Evolutionary conservation across 768 basidiomycete species (phyloP), one percentile per base, ranked within the genome.

Genomic region (Lactifluus pinguis): DNA sequence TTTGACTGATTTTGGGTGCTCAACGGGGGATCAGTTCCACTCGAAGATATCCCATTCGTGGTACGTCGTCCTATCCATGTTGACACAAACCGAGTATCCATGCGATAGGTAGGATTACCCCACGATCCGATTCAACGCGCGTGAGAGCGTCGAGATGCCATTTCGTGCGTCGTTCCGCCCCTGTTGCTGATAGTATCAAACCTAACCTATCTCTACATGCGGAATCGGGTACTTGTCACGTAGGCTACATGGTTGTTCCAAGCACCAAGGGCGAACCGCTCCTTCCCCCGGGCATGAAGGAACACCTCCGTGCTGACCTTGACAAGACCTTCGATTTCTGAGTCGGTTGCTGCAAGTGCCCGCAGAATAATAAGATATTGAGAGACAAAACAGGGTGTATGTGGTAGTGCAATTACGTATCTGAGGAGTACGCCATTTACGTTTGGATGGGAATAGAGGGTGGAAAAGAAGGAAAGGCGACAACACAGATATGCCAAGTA

Each of bases 91-190:
- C 10, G 25, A 42, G 6, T n/a, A 6, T 34, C 19, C 15, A 41
- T 11, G 38, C 38, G 38, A 15, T 25, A 2, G 17, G 25, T 59
- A 95, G 91, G 88, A 93, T 67, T 83, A 83, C 72, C 97, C 97
- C 0, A 95, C 93, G 0, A 95, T 99, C 69, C 74, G 66, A 17
- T 98, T 98, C 78, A 89, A 88, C 67, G 71, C 81, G 4, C 85
- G 83, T 67, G 97, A 99, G 72, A 89, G 88, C 48, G 92, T 98
- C 6, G 93, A 98, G 74, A 99, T 99, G 97, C 97, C 97, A 0
- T 99, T 99, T 77, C 77, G 92, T 90, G 67, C 70, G 89, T 81
- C 21, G 9, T 57, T 29, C 1, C 42, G 17, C 3, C 44, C n/a
- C n/a, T 47, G 4, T 41, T 6, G 4, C 10, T 13, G 9, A 4